These are phyloP conservation scores for thale cress (Arabidopsis thaliana) DNA, from an alignment of 345 rosid species.

Conservation along the genomic window DNA sequence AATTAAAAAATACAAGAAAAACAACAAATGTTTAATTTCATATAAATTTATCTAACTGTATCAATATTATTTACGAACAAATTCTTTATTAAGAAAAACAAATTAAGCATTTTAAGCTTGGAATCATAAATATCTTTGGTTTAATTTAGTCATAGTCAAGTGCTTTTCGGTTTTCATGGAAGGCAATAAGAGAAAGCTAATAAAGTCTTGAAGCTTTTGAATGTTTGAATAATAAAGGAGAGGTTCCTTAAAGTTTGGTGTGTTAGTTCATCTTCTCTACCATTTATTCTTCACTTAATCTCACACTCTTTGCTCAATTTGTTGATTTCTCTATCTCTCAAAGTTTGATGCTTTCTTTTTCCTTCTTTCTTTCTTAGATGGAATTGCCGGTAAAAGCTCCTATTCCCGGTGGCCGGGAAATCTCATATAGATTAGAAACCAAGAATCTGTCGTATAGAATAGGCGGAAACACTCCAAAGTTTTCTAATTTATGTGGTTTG, in stretches of 20 bases:
- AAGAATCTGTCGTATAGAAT: constrained; percentile 63
- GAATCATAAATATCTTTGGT: constrained; percentile 23
- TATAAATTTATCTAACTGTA: neutral
- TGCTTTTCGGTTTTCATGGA: constrained; percentile 32
- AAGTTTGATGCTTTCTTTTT: constrained; percentile 29
- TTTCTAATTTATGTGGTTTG: constrained; percentile 42
- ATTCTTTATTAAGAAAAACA: neutral
- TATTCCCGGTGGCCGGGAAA: constrained; percentile 47
- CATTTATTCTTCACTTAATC: constrained; percentile 47
- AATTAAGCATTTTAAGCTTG: neutral
- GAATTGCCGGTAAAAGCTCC: constrained; percentile 69
- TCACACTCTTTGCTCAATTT: constrained; percentile 35
- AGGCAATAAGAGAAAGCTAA: constrained; percentile 29
- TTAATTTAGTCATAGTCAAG: constrained; percentile 13
- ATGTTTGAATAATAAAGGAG: constrained; percentile 23
- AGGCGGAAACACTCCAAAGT: constrained; percentile 51
- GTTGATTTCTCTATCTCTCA: constrained; percentile 39
- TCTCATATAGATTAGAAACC: constrained; percentile 61
- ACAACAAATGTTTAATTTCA: neutral
- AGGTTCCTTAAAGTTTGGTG: constrained; percentile 59
- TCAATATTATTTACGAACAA: neutral
- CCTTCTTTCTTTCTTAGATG: constrained; percentile 49
- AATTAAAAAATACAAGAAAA: neutral
- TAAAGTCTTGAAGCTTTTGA: constrained; percentile 28
- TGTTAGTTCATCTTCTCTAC: constrained; percentile 77